Evolutionary conservation across 2,329 filamentous ascomycete genomes (phyloP), one percentile per base, ranked within the genome.

Genomic region (Epichloe scottii): DNA sequence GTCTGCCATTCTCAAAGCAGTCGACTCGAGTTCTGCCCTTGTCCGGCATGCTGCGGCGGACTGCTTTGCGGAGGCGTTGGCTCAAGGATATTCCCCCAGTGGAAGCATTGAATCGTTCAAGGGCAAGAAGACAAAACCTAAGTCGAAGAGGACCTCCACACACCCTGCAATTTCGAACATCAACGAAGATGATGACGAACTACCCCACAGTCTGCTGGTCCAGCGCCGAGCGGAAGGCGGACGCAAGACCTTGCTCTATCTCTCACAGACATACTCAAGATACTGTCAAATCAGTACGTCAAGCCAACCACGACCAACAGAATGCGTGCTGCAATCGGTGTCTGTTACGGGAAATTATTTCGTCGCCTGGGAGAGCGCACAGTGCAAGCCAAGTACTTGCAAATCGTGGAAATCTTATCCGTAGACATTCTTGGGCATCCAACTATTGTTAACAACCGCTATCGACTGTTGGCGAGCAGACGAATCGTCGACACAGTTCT

Each of bases 11-110:
- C 93, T 89, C 77, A 97, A 95, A 67, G 79, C 85, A 0, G 84
- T 94, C 53, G 93, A 98, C 59, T 90, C 84, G 37, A 68, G 81
- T 1, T 86, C 84, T 46, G 70, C 82, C 0, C 77, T 83, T 30
- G 88, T 95, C 48, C 80, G 93, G 54, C 87, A 91, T 66, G 87
- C 90, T 2, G 89, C 89, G 3, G 90, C 89, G 6, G 87, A 89
- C 51, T 91, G 87, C 63, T 75, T 97, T 52, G 86, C 89, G 10
- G 82, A 88, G 54, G 81, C 82, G n/a, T 73, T 98, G 56, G 83
- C 93, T 2, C 89, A 91, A 65, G 82, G 81, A 48, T 87, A 91
- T 38, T 84, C 84, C 1, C 66, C 63, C 7, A 60, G 64, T 15
- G 63, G 62, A 5, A 76, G 79, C 33, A 58, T 76, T 10, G 75